phyloP scores from a whole-genome alignment of 73 alveolate genomes.

The Paramecium octaurelia region DNA sequence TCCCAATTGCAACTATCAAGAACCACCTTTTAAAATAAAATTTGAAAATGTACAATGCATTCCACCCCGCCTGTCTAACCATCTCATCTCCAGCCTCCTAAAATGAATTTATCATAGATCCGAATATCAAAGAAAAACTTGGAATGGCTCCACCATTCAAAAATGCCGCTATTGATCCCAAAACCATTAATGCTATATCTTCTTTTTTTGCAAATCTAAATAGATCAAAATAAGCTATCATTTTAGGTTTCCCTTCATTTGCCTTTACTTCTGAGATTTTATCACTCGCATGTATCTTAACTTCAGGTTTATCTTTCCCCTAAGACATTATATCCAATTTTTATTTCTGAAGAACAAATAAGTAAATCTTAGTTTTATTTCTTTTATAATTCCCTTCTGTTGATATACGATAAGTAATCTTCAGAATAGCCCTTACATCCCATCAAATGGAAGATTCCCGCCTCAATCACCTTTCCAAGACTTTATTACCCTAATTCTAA shows the following conservation, averaged over 20 bases:
- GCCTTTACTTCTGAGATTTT: background rate
- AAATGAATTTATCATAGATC: conserved; percentile 36
- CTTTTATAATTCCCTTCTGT: background rate
- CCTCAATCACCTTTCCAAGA: background rate
- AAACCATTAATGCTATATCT: conserved; percentile 27
- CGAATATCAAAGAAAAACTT: conserved; percentile 30
- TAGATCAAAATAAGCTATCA: conserved; percentile 33
- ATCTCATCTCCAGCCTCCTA: background rate
- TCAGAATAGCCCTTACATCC: background rate
- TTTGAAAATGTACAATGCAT: conserved; percentile 20
- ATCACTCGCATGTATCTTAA: background rate
- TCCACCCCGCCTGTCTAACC: conserved; percentile 6
- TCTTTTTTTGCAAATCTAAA: conserved; percentile 34
- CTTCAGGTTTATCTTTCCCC: background rate
- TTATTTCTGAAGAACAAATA: background rate
- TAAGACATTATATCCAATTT: background rate
- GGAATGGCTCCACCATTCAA: conserved; percentile 42
- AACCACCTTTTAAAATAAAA: background rate
- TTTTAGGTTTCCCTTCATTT: conserved; percentile 27
- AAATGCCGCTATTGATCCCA: conserved; percentile 21
- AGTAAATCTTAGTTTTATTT: background rate
- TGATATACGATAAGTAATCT: background rate
- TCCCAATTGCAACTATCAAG: background rate
- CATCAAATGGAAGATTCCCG: background rate
- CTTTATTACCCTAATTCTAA: background rate